Conservation (phyloP, 1,284 basidiomycete species). For the Moesziomyces globuligerus region DNA sequence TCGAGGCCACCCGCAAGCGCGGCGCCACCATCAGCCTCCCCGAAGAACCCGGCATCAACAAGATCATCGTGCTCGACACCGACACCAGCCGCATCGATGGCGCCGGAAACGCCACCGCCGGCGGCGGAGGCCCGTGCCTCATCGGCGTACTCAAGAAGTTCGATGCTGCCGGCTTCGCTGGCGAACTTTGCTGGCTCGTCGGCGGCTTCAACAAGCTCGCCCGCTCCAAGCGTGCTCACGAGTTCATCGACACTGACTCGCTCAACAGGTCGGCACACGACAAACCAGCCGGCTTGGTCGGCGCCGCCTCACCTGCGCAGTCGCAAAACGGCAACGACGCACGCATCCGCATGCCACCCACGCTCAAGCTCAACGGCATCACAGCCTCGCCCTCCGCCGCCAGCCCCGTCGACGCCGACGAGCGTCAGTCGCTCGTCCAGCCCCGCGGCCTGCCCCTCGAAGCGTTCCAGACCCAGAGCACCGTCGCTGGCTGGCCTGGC, state of each 20-base stretch:
- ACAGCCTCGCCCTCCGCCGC: constrained; percentile 9
- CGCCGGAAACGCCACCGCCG: constrained; percentile 56
- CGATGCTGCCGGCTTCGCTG: constrained; percentile 56
- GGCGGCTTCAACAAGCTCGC: constrained; percentile 61
- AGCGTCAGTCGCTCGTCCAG: constrained; percentile 49
- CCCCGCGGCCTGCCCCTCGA: constrained; percentile 58
- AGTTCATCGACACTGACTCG: constrained; percentile 34
- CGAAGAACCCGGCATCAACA: constrained; percentile 42
- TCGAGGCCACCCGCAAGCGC: constrained; percentile 24
- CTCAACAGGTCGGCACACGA: constrained; percentile 4
- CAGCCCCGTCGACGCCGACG: constrained; percentile 8
- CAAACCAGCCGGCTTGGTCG: neutral
- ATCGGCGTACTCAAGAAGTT: constrained; percentile 65
- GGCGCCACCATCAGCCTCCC: constrained; percentile 30
- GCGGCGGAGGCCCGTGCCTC: constrained; percentile 62
- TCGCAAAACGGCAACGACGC: neutral
- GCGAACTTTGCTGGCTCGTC: constrained; percentile 62
- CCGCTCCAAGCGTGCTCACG: constrained; percentile 25
- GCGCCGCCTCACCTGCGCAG: neutral
- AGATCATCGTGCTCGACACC: constrained; percentile 63
- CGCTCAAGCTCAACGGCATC: constrained; percentile 29
- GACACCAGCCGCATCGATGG: constrained; percentile 53
- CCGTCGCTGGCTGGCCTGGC: constrained; percentile 44
- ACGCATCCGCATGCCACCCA: constrained; percentile 15
- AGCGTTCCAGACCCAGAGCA: constrained; percentile 57